Evolutionary conservation across 2,329 filamentous ascomycete species (phyloP).

Genomic region (Colletotrichum costaricense): DNA sequence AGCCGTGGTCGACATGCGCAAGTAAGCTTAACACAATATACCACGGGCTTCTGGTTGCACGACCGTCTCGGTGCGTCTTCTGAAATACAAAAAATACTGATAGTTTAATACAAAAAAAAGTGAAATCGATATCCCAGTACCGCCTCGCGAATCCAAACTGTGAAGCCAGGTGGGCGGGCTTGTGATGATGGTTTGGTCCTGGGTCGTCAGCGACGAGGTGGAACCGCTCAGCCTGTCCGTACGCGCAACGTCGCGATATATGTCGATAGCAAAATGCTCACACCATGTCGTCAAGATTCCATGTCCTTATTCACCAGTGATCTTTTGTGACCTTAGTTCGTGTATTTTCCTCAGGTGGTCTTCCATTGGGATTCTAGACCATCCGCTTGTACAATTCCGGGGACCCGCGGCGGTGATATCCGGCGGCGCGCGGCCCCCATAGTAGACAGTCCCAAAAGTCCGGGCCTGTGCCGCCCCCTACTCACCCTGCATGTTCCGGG

Average conservation of each 20-base stretch:
- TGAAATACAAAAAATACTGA: constrained; percentile 29
- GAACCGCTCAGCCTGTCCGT: background rate
- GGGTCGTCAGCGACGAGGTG: background rate
- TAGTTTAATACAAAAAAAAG: constrained; percentile 35
- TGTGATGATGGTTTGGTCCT: background rate
- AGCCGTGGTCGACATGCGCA: constrained; percentile 81
- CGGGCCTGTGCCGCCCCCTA: background rate
- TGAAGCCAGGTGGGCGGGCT: constrained; percentile 27
- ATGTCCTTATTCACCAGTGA: background rate
- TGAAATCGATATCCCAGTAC: constrained; percentile 24
- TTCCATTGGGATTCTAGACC: background rate
- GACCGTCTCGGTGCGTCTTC: constrained; percentile 1
- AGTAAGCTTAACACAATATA: constrained; percentile 35
- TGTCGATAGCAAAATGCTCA: background rate
- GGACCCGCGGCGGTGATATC: background rate
- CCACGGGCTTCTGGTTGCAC: constrained; percentile 28
- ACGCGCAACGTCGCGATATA: background rate
- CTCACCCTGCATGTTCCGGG: background rate
- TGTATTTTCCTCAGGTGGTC: background rate
- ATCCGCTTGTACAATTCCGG: background rate
- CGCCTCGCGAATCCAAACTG: constrained; percentile 26
- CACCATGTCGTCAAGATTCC: background rate
- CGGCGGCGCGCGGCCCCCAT: background rate
- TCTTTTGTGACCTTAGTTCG: too few species aligned
- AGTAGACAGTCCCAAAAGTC: background rate